Base-by-base conservation (phyloP, 306 rosid genomes). In the Datisca glomerata region DNA sequence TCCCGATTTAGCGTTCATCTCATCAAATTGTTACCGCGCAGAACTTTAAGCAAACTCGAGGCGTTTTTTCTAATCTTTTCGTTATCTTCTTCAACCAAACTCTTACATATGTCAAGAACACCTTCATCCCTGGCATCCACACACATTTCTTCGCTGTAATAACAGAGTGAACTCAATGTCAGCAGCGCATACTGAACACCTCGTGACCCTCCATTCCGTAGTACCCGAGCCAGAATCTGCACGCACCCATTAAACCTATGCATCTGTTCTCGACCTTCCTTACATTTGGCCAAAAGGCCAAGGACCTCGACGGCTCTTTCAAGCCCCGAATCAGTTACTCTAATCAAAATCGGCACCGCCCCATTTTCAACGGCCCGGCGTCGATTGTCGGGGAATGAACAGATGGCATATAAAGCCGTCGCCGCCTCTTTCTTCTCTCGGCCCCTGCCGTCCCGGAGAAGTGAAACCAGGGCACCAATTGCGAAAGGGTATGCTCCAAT, bases 351-450 rank as follows among this genome's bases (percentile, higher is more conserved):
- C 0, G 83, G 51, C n/a, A 84, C 94, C 15, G 71, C 91, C n/a
- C 92, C 86, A 24, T 83, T 65, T 20, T 73, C 80, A 47, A 72
- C 76, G 0, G 78, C 86, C 32, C 80, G 65, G 35, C 69, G 27
- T 35, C 92, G 75, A 38, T 84, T 84, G 2, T 69, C 86, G 1
- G 78, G 72, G 43, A 64, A 84, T 0, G 75, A 84, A 27, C 94
- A 84, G 24, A 75, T 47, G 2, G 92, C 75, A 45, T 67, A 75
- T 1, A 84, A 83, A 32, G 94, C 94, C 11, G 94, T 83, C 1
- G 94, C 94, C 0, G 91, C 91, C 53, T 83, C 94, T 18, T 72
- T 83, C 73, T 22, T 63, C 65, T 79, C 94, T 5, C 82, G 71
- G 14, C 64, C 65, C 17, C 56, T 70, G 0, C 94, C 94, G 53